Evolutionary conservation across 768 basidiomycete genomes (phyloP), one percentile per base, ranked within the genome.

Genomic region (Suillus decipiens): DNA sequence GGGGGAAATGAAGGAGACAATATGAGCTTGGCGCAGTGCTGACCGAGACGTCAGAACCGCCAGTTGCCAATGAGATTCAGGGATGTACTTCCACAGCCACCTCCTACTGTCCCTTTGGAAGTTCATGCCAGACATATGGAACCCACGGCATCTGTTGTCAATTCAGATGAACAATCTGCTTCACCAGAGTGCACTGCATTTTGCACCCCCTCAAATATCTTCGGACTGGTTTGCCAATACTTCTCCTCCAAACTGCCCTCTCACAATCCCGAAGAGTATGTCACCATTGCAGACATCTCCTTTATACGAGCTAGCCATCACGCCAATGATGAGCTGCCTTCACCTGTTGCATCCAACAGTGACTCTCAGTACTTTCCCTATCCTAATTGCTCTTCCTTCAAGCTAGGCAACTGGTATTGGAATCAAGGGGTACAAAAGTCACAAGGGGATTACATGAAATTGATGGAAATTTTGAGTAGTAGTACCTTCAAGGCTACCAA

Each of bases 331-430:
- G 3, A 41, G 17, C 12, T 6, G 69, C 68, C 60, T 42, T 8
- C 17, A 8, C 41, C 8, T 2, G 5, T 5, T 10, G 12, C n/a
- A 22, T 22, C 58, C 1, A 5, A 7, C 37, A 51, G 53, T 8
- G 2, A 22, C 7, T 45, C n/a, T 54, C 42, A 34, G 24, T 64
- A 64, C n/a, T 22, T 58, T 22, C 68, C 67, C 12, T 68, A 63
- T 60, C 67, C 69, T 7, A 69, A 67, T 37, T 22, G 53, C 15
- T 63, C 28, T 17, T 15, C 60, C 1, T 61, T 43, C 19, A 28
- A 48, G 10, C 42, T 61, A n/a, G 60, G 60, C 7, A 2, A 61
- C 14, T 61, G 60, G 47, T 61, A 51, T 45, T 70, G 69, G 69
- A 70, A 67, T 56, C 56, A 64, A 2, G 62, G 62, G 11, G 14